Percentiles rank a stretch among this genome's conserved stretches.
phyloP scores from a whole-genome alignment of 768 basidiomycete genomes.

The Suillus discolor region DNA sequence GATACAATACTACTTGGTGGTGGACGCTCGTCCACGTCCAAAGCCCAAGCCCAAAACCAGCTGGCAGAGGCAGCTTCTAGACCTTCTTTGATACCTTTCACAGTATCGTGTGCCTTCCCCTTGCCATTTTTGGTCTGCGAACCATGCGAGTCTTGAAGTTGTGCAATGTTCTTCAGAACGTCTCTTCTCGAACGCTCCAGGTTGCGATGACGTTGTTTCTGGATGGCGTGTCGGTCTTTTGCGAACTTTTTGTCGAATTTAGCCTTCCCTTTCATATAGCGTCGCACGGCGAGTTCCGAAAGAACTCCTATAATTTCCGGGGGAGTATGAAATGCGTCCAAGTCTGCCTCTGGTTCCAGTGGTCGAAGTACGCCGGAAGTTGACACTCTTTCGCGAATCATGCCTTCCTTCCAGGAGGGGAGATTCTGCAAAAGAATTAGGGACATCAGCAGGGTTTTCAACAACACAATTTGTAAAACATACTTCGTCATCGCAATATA shows the following conservation, averaged over 20 bases:
- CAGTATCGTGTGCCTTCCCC: slow-evolving; percentile 23
- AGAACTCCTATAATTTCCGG: slow-evolving; percentile 69
- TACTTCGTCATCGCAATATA: slow-evolving; percentile 58
- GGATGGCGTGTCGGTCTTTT: slow-evolving; percentile 55
- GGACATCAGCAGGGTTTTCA: slow-evolving; percentile 8
- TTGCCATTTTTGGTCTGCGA: slow-evolving; percentile 19
- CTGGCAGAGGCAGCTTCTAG: slow-evolving; percentile 49
- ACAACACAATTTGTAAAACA: slow-evolving; percentile 18
- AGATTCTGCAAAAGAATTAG: slow-evolving; percentile 32
- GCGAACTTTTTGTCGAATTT: slow-evolving; percentile 71
- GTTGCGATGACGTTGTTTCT: slow-evolving; percentile 67
- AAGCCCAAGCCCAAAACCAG: slow-evolving; percentile 86
- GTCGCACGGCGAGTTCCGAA: slow-evolving; percentile 71
- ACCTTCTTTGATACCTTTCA: slow-evolving; percentile 29
- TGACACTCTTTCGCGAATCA: slow-evolving; percentile 92
- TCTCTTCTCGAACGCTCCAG: slow-evolving; percentile 67
- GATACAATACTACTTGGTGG: slow-evolving; percentile 92
- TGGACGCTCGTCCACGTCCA: slow-evolving; percentile 78
- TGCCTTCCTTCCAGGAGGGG: slow-evolving; percentile 49
- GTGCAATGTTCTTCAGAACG: slow-evolving; percentile 52
- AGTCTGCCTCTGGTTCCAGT: slow-evolving; percentile 69
- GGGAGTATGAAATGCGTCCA: slow-evolving; percentile 68
- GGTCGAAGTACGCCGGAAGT: slow-evolving; percentile 81
- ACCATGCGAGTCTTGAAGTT: slow-evolving; percentile 35
- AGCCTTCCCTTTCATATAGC: slow-evolving; percentile 69